phyloP scores from a whole-genome alignment of 2,329 filamentous ascomycete species.

The Lizonia empirigonia region DNA sequence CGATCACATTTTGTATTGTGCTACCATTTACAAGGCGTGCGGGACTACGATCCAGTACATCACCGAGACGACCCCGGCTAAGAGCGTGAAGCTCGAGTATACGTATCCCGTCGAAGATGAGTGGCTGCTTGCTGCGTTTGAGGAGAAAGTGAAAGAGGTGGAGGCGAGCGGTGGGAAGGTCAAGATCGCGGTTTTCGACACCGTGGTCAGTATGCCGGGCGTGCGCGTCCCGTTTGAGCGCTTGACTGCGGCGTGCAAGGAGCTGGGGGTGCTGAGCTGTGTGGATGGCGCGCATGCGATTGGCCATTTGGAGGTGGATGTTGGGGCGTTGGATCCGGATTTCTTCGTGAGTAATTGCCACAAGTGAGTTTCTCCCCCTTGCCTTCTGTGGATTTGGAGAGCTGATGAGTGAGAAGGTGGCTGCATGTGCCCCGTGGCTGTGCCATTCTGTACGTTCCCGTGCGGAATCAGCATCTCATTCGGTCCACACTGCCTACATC shows the following conservation, averaged over 20 bases:
- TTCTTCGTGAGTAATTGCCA: constrained; percentile 82
- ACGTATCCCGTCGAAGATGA: constrained; percentile 73
- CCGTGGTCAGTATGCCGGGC: constrained; percentile 78
- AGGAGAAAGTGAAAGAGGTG: constrained; percentile 60
- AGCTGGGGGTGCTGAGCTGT: constrained; percentile 71
- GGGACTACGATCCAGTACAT: constrained; percentile 75
- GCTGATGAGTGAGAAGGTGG: constrained; percentile 64
- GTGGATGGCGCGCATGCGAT: constrained; percentile 87
- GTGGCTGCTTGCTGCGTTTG: constrained; percentile 67
- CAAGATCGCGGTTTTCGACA: constrained; percentile 76
- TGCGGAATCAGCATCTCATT: constrained; percentile 76
- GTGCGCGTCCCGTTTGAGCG: constrained; percentile 78
- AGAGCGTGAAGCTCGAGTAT: constrained; percentile 62
- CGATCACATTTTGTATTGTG: constrained; percentile 81
- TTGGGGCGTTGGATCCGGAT: constrained; percentile 72
- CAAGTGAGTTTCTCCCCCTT: constrained; percentile 28
- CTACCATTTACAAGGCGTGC: constrained; percentile 78
- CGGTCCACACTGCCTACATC: constrained; percentile 78
- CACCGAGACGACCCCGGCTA: constrained; percentile 66
- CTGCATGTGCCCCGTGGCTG: constrained; percentile 79
- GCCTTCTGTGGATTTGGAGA: neutral
- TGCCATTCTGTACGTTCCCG: constrained; percentile 79
- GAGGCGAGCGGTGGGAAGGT: constrained; percentile 65
- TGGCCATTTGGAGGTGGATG: constrained; percentile 76
- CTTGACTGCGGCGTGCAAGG: constrained; percentile 67